Evolutionary conservation across 2,329 filamentous ascomycete genomes (phyloP), one percentile per base, ranked within the genome.

Genomic region (Nothophaeocryptopus gaeumannii): DNA sequence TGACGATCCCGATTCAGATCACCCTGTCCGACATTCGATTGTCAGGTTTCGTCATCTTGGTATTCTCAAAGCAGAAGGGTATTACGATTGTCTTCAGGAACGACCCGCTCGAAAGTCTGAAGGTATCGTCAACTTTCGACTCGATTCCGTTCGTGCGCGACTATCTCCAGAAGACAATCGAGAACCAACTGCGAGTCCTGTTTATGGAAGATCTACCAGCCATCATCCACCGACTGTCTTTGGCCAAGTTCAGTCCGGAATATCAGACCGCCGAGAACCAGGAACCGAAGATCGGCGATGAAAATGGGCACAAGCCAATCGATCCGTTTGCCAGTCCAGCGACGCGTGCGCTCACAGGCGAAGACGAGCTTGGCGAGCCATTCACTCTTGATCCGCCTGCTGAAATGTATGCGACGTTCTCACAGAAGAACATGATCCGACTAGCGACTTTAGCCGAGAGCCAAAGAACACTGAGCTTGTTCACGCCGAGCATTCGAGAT

Each of bases 151-250:
- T 99, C 66, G 93, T 99, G 55, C 86, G 93, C 60, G 91, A 99
- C 70, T 97, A 97, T 69, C 76, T 99, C 49, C 93, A 99, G 67
- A 87, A 89, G 68, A 95, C 92, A 54, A 99, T 99, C 62, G 93
- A 99, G 72, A 87, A 83, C 44, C 93, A 97, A 70, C 74, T 99
- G 54, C 85, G 93, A 29, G 89, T 91, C 47, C 69, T 99, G 58
- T 95, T 99, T 78, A 97, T 97, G 90, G 92, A 99, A 58, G 93
- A 99, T 68, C 74, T 99, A 16, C 93, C 93, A 0, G 91, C 92
- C 41, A 97, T 97, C 52, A 96, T 99, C 54, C 93, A 99, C 70
- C 83, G 90, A 44, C 74, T 99, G 14, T 97, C 92, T 0, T 75
- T 97, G 50, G 84, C 88, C 58, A 72, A 96, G 42, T 96, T 90